Conservation (phyloP, 1,284 basidiomycete genomes). For the Sphagnurus paluster region DNA sequence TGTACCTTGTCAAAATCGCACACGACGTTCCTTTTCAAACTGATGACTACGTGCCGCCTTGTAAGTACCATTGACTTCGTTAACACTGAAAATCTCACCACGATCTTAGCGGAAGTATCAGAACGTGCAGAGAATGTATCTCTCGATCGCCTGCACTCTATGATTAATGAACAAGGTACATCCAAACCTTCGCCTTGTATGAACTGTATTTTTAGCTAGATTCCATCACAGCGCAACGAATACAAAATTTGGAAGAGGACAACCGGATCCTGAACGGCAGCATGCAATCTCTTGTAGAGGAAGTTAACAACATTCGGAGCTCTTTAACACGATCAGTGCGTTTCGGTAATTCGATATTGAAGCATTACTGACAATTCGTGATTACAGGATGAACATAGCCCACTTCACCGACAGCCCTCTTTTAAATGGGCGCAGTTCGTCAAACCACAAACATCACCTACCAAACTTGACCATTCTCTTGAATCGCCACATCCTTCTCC, state of each 20-base stretch:
- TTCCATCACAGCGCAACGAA: slow-evolving; percentile 58
- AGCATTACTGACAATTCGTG: slow-evolving; percentile 2
- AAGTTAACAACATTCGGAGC: slow-evolving; percentile 51
- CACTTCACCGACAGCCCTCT: slow-evolving; percentile 67
- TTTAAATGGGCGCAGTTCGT: slow-evolving; percentile 82
- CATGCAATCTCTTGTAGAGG: slow-evolving; percentile 64
- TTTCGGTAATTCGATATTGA: slow-evolving; percentile 3
- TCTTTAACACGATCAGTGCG: slow-evolving; percentile 40
- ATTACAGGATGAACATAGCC: slow-evolving; percentile 48
- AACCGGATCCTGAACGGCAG: slow-evolving; percentile 66
- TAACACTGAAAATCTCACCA: slow-evolving; percentile 13
- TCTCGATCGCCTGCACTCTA: slow-evolving; percentile 65
- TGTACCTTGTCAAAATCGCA: slow-evolving; percentile 85
- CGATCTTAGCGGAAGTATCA: slow-evolving; percentile 59
- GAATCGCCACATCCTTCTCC: slow-evolving; percentile 81
- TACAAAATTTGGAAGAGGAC: slow-evolving; percentile 73
- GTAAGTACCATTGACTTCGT: slow-evolving; percentile 47
- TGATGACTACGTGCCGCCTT: slow-evolving; percentile 88
- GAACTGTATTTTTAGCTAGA: slow-evolving; percentile 10
- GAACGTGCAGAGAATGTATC: slow-evolving; percentile 61
- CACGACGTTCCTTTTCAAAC: slow-evolving; percentile 83
- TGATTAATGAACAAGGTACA: slow-evolving; percentile 78
- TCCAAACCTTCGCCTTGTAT: slow-evolving; percentile 6
- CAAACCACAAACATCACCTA: slow-evolving; percentile 73
- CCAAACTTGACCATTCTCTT: slow-evolving; percentile 54